A percentile compares a stretch with the other conserved stretches of the same genome.
phyloP scores from a whole-genome alignment of 306 rosid species.

The Oemleria cerasiformis region DNA sequence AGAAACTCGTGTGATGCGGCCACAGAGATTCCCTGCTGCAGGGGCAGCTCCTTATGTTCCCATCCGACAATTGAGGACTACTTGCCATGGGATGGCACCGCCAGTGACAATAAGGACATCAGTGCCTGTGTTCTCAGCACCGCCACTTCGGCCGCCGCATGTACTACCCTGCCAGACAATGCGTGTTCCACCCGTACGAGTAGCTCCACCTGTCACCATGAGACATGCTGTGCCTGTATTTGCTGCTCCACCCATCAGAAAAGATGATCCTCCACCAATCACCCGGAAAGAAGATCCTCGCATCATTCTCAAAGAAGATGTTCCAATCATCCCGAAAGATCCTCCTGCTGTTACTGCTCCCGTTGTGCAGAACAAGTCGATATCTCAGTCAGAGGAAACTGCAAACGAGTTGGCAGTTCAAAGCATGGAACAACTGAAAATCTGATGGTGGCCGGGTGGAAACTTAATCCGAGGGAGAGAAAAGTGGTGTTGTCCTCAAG shows the following conservation, averaged over 20 bases:
- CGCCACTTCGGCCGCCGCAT: slow-evolving; percentile 66
- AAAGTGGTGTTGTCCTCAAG: slow-evolving; percentile 43
- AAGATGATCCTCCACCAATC: slow-evolving; percentile 39
- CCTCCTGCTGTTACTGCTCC: slow-evolving; percentile 22
- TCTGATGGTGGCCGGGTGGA: slow-evolving; percentile 46
- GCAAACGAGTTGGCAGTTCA: slow-evolving; percentile 35
- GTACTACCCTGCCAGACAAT: slow-evolving; percentile 43
- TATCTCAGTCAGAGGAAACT: slow-evolving; percentile 39
- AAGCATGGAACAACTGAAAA: slow-evolving; percentile 63
- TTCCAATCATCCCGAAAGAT: slow-evolving; percentile 26
- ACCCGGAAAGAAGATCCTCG: slow-evolving; percentile 41
- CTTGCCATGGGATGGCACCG: slow-evolving; percentile 86
- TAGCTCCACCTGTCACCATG: slow-evolving; percentile 74
- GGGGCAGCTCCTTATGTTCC: slow-evolving; percentile 91
- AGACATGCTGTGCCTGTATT: slow-evolving; percentile 74
- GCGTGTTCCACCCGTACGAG: slow-evolving; percentile 46
- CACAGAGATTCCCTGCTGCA: slow-evolving; percentile 67
- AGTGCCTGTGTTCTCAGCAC: slow-evolving; percentile 88
- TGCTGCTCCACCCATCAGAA: slow-evolving; percentile 67
- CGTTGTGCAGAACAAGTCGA: slow-evolving; percentile 26
- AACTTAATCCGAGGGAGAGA: slow-evolving; percentile 39
- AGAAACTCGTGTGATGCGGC: slow-evolving; percentile 54
- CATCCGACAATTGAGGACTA: slow-evolving; percentile 64
- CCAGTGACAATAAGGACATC: slow-evolving; percentile 84
- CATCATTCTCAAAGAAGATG: slow-evolving; percentile 41